Evolutionary conservation across 2,329 filamentous ascomycete species (phyloP).

Genomic region (Aspergillus sp.): DNA sequence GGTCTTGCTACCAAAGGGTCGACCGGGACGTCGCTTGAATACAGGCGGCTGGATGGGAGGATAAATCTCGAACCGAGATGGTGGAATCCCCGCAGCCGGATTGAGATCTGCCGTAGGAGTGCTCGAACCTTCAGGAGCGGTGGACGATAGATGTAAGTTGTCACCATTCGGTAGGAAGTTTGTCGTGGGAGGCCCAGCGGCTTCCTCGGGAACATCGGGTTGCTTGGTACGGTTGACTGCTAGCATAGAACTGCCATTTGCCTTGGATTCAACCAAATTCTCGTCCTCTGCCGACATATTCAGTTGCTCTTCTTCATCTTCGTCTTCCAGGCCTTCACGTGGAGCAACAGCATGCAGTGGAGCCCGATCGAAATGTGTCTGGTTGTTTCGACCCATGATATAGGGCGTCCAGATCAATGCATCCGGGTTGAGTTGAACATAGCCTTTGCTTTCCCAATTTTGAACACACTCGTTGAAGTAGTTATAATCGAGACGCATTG

Average conservation of each 20-base stretch:
- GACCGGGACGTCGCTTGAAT: constrained; percentile 30
- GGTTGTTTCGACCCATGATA: constrained; percentile 81
- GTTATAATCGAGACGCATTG: constrained; percentile 73
- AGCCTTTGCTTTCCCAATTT: constrained; percentile 82
- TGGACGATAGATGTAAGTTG: constrained; percentile 17
- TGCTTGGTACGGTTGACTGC: constrained; percentile 4
- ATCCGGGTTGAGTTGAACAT: constrained; percentile 72
- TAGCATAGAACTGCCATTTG: constrained; percentile 6
- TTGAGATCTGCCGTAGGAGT: constrained; percentile 14
- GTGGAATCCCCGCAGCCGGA: constrained; percentile 31
- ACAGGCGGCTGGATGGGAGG: constrained; percentile 33
- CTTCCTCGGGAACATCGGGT: constrained; percentile 3
- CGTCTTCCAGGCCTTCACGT: constrained; percentile 53
- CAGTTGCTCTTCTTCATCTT: constrained; percentile 19
- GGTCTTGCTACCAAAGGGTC: constrained; percentile 29
- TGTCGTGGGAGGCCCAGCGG: constrained; percentile 19
- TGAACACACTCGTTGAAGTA: constrained; percentile 82
- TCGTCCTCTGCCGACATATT: constrained; percentile 11
- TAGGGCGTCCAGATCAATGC: constrained; percentile 92
- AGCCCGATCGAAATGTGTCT: constrained; percentile 73
- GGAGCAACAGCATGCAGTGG: constrained; percentile 81
- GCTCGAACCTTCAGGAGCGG: constrained; percentile 10
- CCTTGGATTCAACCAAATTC: constrained; percentile 5
- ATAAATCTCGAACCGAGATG: constrained; percentile 37
- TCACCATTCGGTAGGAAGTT: constrained; percentile 19